Evolutionary conservation across 1,139 yeast species (phyloP).

Genomic region (Pneumocystis carinii): DNA sequence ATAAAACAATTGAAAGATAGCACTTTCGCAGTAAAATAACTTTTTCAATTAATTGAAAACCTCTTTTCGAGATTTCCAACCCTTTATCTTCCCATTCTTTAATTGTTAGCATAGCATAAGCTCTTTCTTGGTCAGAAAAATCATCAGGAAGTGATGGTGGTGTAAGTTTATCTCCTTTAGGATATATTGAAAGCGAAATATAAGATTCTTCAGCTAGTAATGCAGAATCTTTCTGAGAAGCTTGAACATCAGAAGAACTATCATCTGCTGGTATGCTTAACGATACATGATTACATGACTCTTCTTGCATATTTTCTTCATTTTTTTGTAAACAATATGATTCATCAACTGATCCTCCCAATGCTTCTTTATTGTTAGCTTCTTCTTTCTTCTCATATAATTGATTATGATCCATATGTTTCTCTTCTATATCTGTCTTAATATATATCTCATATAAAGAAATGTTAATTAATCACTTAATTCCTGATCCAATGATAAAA

Average conservation of each 20-base stretch:
- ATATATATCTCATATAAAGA: neutral
- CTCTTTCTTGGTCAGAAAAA: neutral
- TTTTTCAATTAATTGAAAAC: neutral
- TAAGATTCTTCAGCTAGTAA: neutral
- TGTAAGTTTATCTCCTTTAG: neutral
- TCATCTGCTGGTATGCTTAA: neutral
- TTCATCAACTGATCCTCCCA: neutral
- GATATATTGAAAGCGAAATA: neutral
- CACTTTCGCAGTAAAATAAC: neutral
- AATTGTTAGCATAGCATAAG: neutral
- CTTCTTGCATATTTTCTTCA: neutral
- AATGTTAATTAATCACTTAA: neutral
- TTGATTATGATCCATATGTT: neutral
- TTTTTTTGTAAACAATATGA: neutral
- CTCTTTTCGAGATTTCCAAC: neutral
- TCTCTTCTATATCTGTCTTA: neutral
- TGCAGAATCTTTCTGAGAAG: neutral
- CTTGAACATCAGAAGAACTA: neutral
- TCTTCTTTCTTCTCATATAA: neutral
- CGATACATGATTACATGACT: neutral
- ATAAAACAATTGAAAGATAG: neutral
- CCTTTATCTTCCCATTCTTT: conserved; percentile 1
- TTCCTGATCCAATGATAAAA: neutral
- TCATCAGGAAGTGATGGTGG: neutral
- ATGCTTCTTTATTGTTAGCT: neutral